Base-by-base conservation (phyloP, 129 eudicot genomes). In the Escallonia herrerae region DNA sequence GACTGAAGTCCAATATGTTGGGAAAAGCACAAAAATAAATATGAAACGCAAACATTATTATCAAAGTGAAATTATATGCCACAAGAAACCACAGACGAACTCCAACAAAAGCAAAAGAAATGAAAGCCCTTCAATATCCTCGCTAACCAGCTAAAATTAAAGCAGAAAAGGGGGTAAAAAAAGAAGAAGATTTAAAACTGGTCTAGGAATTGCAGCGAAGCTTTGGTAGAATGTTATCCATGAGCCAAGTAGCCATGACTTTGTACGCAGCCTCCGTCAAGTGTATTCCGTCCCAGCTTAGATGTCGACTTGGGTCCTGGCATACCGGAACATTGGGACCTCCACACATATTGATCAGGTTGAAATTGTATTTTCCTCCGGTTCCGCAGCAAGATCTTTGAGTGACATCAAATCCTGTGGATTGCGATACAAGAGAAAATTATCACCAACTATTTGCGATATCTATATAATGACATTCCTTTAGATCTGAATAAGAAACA, bases 231-330 rank as follows among this genome's bases (percentile, higher is more conserved):
- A 54, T 54, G 9, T 52, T 43, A 6, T 10, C 49, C 3, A 44
- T 15, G 33, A 75, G 66, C 63, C 43, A 47, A 0, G 15, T 5
- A 33, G 75, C 11, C 43, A 78, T 5, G 15, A 43, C 40, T 4
- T 15, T 56, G 12, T 72, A 56, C 8, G 82, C 82, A 5, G 43
- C 42, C 22, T 72, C 72, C 4, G 82, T 78, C n/a, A 51, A 45
- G 43, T 78, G 75, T 13, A 67, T 3, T 0, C 82, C 82, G 48
- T 78, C 82, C 82, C 82, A 78, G 15, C 14, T 60, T 3, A 72
- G 12, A 33, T 42, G 56, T 2, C n/a, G 39, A 41, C 49, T 40
- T 1, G 83, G 77, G n/a, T 78, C 48, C 0, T 52, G 51, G 45
- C 79, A 78, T 14, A 58, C 72, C 0, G 68, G 53, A n/a, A 69